Conservation (phyloP, 1,139 yeast genomes). For the Geotrichum armillariae region DNA sequence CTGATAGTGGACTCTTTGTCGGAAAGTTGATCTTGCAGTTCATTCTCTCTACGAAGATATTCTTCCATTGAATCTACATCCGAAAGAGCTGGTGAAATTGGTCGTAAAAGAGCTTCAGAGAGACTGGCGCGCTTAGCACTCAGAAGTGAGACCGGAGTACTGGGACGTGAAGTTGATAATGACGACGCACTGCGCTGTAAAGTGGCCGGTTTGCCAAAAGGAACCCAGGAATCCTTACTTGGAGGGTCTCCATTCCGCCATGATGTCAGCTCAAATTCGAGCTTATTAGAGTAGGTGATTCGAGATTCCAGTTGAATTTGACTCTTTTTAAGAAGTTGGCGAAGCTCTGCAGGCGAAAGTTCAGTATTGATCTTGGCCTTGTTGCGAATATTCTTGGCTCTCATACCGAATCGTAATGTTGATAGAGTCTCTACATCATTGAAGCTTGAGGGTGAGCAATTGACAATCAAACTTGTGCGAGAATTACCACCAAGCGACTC, state of each 20-base stretch:
- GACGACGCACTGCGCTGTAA: conserved; percentile 17
- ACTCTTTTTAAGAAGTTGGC: conserved; percentile 50
- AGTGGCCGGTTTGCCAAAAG: conserved; percentile 13
- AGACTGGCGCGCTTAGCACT: conserved; percentile 4
- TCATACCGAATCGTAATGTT: conserved; percentile 74
- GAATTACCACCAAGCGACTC: conserved; percentile 89
- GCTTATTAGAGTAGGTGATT: conserved; percentile 45
- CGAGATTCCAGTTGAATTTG: conserved; percentile 51
- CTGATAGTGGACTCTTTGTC: conserved; percentile 36
- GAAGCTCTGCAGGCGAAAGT: conserved; percentile 56
- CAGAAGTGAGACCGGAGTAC: conserved; percentile 14
- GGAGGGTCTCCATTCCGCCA: conserved; percentile 51
- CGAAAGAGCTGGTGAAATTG: conserved; percentile 6
- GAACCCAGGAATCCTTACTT: conserved; percentile 38
- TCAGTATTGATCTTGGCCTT: conserved; percentile 70
- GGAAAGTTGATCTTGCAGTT: conserved; percentile 38
- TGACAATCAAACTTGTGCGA: conserved; percentile 73
- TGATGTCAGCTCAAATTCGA: conserved; percentile 52
- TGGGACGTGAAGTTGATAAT: conserved; percentile 18
- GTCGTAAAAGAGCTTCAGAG: neutral
- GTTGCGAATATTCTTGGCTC: conserved; percentile 74
- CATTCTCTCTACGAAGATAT: conserved; percentile 37
- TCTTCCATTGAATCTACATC: conserved; percentile 30
- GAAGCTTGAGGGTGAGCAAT: conserved; percentile 66
- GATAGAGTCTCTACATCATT: conserved; percentile 74